These are phyloP conservation scores for Dothideomycetes sp. DNA, from an alignment of 2,329 filamentous ascomycete genomes.

Conservation along the genomic window DNA sequence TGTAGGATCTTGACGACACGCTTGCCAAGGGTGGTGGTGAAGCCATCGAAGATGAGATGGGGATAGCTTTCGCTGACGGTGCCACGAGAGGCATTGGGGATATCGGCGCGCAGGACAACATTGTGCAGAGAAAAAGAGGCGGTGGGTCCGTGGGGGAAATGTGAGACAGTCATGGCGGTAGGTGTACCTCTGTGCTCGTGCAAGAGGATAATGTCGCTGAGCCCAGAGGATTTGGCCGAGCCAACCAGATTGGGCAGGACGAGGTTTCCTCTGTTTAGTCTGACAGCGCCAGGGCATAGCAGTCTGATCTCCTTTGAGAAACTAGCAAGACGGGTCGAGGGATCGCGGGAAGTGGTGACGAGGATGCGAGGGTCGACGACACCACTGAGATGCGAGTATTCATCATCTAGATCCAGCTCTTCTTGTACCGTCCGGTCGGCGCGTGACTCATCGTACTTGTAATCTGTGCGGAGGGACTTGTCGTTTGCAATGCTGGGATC, in stretches of 20 bases:
- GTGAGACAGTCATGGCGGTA: conserved; percentile 76
- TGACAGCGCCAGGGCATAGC: conserved; percentile 72
- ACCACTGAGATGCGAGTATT: conserved; percentile 84
- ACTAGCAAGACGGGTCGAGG: conserved; percentile 70
- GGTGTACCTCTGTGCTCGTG: conserved; percentile 91
- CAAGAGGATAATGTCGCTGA: conserved; percentile 76
- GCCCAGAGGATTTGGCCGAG: conserved; percentile 66
- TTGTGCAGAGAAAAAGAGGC: conserved; percentile 85
- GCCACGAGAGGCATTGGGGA: conserved; percentile 75
- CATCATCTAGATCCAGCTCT: conserved; percentile 68
- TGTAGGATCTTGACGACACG: conserved; percentile 84
- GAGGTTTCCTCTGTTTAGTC: conserved; percentile 83
- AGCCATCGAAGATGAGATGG: conserved; percentile 91
- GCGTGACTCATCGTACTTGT: conserved; percentile 82
- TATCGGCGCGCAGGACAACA: conserved; percentile 83
- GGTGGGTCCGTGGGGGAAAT: conserved; percentile 81
- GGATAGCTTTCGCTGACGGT: conserved; percentile 90
- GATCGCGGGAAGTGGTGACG: conserved; percentile 83
- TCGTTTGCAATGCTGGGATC: conserved; percentile 78
- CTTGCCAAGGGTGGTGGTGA: conserved; percentile 67
- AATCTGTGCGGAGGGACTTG: conserved; percentile 72
- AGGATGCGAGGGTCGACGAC: conserved; percentile 81
- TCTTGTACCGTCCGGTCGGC: conserved; percentile 57
- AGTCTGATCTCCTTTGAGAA: conserved; percentile 89
- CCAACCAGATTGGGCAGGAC: conserved; percentile 76